Conservation (phyloP, 1,139 yeast species). For the Geotrichum klebahnii region DNA sequence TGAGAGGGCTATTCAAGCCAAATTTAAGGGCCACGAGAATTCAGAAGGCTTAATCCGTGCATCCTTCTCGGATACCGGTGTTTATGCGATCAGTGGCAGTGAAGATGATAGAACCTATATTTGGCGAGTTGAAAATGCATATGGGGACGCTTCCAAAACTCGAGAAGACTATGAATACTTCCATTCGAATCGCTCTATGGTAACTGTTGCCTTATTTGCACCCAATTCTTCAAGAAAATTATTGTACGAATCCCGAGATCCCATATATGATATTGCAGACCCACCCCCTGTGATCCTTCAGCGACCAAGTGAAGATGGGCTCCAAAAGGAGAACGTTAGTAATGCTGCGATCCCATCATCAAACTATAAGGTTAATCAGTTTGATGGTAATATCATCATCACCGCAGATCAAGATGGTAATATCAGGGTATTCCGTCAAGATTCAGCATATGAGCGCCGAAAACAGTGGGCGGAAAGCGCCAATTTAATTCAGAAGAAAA, state of each 20-base stretch:
- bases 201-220: constrained; percentile 75
- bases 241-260: constrained; percentile 70
- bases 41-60: constrained; percentile 71
- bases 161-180: constrained; percentile 51
- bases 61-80: constrained; percentile 52
- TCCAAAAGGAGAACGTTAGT: not conserved
- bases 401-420: constrained; percentile 73
- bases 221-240: constrained; percentile 66
- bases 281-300: constrained; percentile 22
- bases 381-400: constrained; percentile 52
- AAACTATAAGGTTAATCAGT: constrained; percentile 14
- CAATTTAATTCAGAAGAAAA: constrained; percentile 12
- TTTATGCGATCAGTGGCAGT: constrained; percentile 44
- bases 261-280: constrained; percentile 60
- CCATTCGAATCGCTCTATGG: constrained; percentile 70
- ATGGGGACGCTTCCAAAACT: constrained; percentile 25
- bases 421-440: constrained; percentile 76
- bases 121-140: constrained; percentile 45
- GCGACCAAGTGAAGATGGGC: constrained; percentile 4
- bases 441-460: constrained; percentile 48
- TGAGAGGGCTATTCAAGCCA: constrained; percentile 56
- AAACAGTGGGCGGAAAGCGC: constrained; percentile 22
- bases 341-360: not conserved
- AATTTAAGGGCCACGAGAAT: constrained; percentile 72
- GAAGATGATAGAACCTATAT: constrained; percentile 53